These are phyloP conservation scores for Ceratobasidium sp. DNA, from an alignment of 1,284 basidiomycete genomes.

Conservation along the genomic window DNA sequence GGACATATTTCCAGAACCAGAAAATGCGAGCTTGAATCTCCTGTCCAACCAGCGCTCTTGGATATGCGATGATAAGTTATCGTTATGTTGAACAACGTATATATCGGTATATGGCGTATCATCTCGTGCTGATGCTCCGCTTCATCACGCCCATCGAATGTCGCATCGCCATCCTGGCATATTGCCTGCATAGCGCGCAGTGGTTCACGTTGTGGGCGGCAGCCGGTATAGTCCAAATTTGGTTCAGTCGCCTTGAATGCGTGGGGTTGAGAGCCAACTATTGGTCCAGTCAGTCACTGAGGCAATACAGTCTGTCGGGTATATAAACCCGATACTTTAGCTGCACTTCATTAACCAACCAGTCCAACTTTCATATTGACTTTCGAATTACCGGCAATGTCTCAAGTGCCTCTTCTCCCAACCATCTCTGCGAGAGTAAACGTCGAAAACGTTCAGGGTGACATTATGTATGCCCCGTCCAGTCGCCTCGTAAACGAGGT, in stretches of 20 bases:
- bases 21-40: too few species aligned
- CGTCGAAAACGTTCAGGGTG: constrained; percentile 50
- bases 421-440: constrained; percentile 17
- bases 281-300: too few species aligned
- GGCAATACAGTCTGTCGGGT: background rate
- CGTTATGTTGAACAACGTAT: too few species aligned
- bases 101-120: too few species aligned
- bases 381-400: background rate
- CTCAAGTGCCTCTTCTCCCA: constrained; percentile 49
- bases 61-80: background rate
- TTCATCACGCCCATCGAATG: background rate
- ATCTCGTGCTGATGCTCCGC: background rate
- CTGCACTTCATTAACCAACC: background rate
- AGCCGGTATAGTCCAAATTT: too few species aligned
- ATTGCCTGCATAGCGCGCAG: background rate
- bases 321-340: background rate
- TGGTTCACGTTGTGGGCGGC: too few species aligned
- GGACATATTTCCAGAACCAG: too few species aligned
- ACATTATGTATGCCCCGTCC: constrained; percentile 45
- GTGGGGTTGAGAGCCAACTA: too few species aligned
- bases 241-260: too few species aligned
- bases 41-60: background rate
- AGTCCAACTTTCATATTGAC: background rate
- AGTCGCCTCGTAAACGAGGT: background rate
- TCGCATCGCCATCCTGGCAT: background rate